A percentile compares a stretch with the other conserved stretches of the same genome.
Conservation (phyloP, 371 early-diverging fungal genomes). For the Rhizopus delemar region DNA sequence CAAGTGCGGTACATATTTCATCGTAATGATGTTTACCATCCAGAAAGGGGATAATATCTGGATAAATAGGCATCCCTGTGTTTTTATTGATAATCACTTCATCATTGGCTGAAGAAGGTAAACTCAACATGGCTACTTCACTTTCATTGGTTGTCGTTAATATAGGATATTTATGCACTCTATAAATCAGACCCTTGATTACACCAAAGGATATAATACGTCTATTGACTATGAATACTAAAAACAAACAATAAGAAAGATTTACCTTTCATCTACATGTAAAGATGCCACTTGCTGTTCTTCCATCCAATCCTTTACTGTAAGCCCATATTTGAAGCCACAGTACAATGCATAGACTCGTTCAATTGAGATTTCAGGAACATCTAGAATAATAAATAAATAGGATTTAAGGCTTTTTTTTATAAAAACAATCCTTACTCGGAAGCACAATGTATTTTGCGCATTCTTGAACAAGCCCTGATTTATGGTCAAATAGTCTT, state of each 20-base stretch:
- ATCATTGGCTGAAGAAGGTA: conserved; percentile 16
- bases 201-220: conserved; percentile 83
- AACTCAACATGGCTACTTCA: conserved; percentile 5
- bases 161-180: conserved; percentile 84
- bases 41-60: conserved; percentile 52
- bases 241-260: not conserved
- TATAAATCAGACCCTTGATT: conserved; percentile 75
- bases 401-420: not conserved
- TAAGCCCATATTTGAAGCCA: conserved; percentile 69
- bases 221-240: conserved; percentile 31
- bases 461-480: conserved; percentile 68
- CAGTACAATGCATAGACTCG: conserved; percentile 75
- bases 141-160: conserved; percentile 29
- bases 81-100: conserved; percentile 34
- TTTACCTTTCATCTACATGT: conserved; percentile 77
- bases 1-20: conserved; percentile 67
- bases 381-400: conserved; percentile 11
- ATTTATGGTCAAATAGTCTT: conserved; percentile 59
- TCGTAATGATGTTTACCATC: conserved; percentile 77
- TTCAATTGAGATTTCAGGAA: conserved; percentile 50
- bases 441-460: conserved; percentile 63
- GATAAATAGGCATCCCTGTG: conserved; percentile 40
- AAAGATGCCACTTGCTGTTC: conserved; percentile 62
- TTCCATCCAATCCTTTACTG: conserved; percentile 77
- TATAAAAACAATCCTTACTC: conserved; percentile 36